Base-by-base conservation (phyloP, 73 alveolate species). In the Diophrys sp. region DNA sequence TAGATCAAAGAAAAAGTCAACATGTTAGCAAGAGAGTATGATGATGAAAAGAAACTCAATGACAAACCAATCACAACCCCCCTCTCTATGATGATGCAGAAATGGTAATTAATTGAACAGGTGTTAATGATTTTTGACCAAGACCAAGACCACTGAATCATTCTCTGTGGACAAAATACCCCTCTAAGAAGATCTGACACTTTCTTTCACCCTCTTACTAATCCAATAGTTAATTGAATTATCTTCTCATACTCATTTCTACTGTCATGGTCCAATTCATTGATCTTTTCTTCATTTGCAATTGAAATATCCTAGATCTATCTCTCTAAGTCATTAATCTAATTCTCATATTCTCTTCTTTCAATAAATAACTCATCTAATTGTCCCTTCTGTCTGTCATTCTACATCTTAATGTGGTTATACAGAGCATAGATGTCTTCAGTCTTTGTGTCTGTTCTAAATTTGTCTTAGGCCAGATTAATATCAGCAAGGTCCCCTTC, bases 401-500 rank as follows among this genome's bases (percentile, higher is more conserved):
- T 96, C 77, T 96, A 91, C 66, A 91, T 78, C 89, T 88, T 93
- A 82, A 95, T 90, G 80, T 91, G 92, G 81, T 95, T 92, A 79
- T 69, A 95, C 25, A 95, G 96, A 28, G 93, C 98, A 69, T 84
- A 89, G 68, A 96, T 96, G 79, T 96, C 99, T 67, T 96, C 99
- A 18, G 98, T 96, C 67, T 95, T 95, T 78, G 98, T 94, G 55
- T 87, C 95, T 28, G 97, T 82, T 82, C 99, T 92, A 77, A 82
- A 84, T 85, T 96, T 96, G 85, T 96, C 99, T 33, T 94, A 93
- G 56, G 99, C 98, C 73, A 96, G 80, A 86, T 96, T 96, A 91
- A 93, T 95, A 77, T 96, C 99, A 72, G 99, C 99, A 33, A 96
- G 93, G 83, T 96, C 96, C n/a, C 99, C 99, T 86, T 96, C 99